phyloP scores from a whole-genome alignment of 2,329 filamentous ascomycete species.

The Venturia nashicola region DNA sequence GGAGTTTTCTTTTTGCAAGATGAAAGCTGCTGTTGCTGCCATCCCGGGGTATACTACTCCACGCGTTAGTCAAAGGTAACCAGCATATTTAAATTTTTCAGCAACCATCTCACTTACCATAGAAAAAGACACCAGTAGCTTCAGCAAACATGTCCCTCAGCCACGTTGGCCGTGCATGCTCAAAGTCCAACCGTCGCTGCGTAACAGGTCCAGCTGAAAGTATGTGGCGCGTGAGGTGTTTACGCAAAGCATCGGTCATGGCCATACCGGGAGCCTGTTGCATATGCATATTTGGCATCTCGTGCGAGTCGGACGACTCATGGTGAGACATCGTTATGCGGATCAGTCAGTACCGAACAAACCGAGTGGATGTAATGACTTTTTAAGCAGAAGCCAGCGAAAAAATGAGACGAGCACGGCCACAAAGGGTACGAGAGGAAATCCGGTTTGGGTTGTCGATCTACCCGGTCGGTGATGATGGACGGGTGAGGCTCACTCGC shows the following conservation, averaged over 20 bases:
- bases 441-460: too few species aligned
- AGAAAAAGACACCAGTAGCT: constrained; percentile 45
- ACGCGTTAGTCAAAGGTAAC: neutral
- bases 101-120: constrained; percentile 21
- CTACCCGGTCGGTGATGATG: too few species aligned
- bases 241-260: constrained; percentile 39
- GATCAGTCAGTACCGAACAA: too few species aligned
- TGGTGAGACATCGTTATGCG: neutral
- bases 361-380: neutral
- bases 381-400: neutral
- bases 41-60: constrained; percentile 29
- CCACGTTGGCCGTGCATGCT: constrained; percentile 39
- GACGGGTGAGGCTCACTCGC: too few species aligned
- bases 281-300: neutral
- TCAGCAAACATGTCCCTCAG: constrained; percentile 44
- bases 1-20: constrained; percentile 30
- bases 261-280: constrained; percentile 25
- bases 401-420: neutral
- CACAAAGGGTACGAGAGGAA: neutral
- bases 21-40: constrained; percentile 40
- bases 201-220: constrained; percentile 38
- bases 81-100: too few species aligned
- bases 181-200: constrained; percentile 42
- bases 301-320: neutral
- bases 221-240: constrained; percentile 38